Evolutionary conservation across 345 rosid genomes (phyloP).

Genomic region (Eucalyptus regnans): DNA sequence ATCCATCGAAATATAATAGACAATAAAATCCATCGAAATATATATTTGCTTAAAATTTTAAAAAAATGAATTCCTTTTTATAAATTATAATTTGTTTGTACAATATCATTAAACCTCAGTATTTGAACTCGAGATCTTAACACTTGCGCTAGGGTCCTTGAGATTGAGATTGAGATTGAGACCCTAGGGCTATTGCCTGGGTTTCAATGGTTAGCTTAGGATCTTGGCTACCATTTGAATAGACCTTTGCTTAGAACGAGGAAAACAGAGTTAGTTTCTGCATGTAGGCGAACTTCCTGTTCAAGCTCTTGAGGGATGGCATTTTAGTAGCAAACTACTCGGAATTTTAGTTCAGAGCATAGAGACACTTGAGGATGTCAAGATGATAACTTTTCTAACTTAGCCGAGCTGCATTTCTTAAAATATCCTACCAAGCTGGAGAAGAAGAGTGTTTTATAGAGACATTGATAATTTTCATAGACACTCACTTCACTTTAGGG

Average conservation of each 20-base stretch:
- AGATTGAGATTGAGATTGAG: background rate
- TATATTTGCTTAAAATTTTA: background rate
- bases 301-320: fast-evolving
- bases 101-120: fast-evolving
- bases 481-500: too few species aligned
- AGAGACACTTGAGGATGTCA: fast-evolving
- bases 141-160: background rate
- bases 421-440: fast-evolving
- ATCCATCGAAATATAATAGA: background rate
- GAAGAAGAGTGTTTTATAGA: too few species aligned
- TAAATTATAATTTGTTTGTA: too few species aligned
- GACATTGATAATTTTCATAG: too few species aligned
- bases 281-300: too few species aligned
- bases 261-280: fast-evolving
- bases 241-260: too few species aligned
- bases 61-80: fast-evolving
- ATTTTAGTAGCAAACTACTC: fast-evolving
- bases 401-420: fast-evolving
- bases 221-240: too few species aligned
- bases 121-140: fast-evolving
- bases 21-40: background rate
- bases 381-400: too few species aligned
- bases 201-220: background rate
- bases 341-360: too few species aligned
- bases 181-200: background rate